A percentile compares a stretch with the other conserved stretches of the same genome.
These are phyloP conservation scores for Chernovozyma sophiae-reginae DNA, from an alignment of 1,139 yeast genomes.

Conservation along the genomic window DNA sequence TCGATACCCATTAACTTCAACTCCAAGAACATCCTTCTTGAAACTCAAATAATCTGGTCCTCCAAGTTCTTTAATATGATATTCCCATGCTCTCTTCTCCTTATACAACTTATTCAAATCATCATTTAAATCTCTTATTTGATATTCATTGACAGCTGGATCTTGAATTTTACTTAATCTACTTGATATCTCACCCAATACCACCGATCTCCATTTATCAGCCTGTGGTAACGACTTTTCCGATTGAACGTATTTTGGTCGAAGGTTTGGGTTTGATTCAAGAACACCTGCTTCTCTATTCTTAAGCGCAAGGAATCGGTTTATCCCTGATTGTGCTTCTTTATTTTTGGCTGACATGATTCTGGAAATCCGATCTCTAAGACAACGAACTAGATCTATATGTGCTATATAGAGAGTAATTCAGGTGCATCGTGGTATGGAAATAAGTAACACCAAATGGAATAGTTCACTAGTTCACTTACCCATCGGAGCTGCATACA, in stretches of 20 bases:
- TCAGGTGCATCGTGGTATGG: too few relatives aligned
- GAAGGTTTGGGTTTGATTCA: constrained; percentile 51
- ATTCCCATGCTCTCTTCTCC: constrained; percentile 76
- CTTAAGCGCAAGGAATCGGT: constrained; percentile 59
- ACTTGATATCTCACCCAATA: constrained; percentile 60
- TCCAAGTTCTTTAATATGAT: constrained; percentile 62
- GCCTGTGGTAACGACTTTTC: constrained; percentile 62
- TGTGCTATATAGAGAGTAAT: too few relatives aligned
- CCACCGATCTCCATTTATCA: constrained; percentile 70
- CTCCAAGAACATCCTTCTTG: constrained; percentile 20
- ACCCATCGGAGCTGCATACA: too few relatives aligned
- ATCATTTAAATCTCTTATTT: constrained; percentile 72
- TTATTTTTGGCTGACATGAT: constrained; percentile 42
- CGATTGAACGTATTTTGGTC: constrained; percentile 59
- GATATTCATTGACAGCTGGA: constrained; percentile 50
- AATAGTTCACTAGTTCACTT: too few relatives aligned
- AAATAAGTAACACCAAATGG: too few relatives aligned
- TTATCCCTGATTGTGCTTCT: constrained; percentile 70
- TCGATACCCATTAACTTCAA: constrained; percentile 49
- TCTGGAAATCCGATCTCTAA: too few relatives aligned
- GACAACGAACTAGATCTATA: neutral
- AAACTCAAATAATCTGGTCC: constrained; percentile 58
- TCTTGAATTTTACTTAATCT: constrained; percentile 67
- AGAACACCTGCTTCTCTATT: constrained; percentile 58
- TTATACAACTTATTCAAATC: constrained; percentile 63